A percentile compares a stretch with the other conserved stretches of the same genome.
Conservation (phyloP, 2,329 filamentous ascomycete genomes). For the Xylaria sp. region DNA sequence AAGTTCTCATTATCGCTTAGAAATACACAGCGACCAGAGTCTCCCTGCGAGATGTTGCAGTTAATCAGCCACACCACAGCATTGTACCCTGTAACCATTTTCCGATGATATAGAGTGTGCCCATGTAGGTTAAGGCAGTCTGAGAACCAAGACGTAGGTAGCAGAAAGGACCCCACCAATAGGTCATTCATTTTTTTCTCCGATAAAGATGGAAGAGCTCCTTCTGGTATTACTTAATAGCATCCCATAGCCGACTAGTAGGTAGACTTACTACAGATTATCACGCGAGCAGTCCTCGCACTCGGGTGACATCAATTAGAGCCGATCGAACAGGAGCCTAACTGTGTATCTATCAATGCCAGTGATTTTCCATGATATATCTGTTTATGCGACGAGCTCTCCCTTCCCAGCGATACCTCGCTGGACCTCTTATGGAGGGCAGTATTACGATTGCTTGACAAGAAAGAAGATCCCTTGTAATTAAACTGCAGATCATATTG, state of each 20-base stretch:
- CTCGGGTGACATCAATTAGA: not conserved
- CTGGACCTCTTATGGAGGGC: constrained; percentile 1
- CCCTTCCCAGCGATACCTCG: not conserved
- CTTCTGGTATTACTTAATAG: not conserved
- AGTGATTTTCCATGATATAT: not conserved
- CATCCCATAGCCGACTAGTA: not conserved
- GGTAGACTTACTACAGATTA: not conserved
- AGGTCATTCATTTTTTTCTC: not conserved
- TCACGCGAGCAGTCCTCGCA: not conserved
- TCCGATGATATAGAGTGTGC: not conserved
- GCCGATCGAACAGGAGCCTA: not conserved
- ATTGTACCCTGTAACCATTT: not conserved
- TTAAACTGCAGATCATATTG: constrained; percentile 10
- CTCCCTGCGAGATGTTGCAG: not conserved
- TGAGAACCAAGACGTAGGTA: not conserved
- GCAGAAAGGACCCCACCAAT: not conserved
- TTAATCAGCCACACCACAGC: not conserved
- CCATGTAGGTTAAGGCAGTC: not conserved
- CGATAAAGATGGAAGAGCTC: no score
- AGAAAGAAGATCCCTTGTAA: constrained; percentile 9
- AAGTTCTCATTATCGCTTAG: not conserved
- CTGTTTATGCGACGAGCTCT: not conserved
- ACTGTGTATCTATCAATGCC: not conserved
- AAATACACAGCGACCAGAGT: not conserved
- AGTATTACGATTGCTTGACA: constrained; percentile 1